phyloP scores from a whole-genome alignment of 495 filamentous ascomycete genomes.

The Penicillium angulare region DNA sequence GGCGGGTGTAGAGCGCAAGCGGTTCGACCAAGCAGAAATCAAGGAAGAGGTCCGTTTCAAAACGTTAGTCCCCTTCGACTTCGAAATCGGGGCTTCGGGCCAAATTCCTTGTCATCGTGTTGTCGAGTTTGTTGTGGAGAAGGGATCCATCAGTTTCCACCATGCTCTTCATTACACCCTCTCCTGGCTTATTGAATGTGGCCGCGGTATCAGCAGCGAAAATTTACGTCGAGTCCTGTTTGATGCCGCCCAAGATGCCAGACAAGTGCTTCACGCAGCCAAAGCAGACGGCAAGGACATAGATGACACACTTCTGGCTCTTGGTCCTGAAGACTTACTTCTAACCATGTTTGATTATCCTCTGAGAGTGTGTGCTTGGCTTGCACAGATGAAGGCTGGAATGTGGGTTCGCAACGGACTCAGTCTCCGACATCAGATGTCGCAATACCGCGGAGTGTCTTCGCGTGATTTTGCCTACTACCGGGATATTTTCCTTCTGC shows the following conservation, averaged over 20 bases:
- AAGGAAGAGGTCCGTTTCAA: slow-evolving; percentile 83
- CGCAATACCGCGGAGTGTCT: slow-evolving; percentile 82
- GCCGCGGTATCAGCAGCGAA: slow-evolving; percentile 66
- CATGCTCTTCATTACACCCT: slow-evolving; percentile 94
- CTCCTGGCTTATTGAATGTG: slow-evolving; percentile 95
- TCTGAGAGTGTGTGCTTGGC: slow-evolving; percentile 88
- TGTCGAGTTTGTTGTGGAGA: slow-evolving; percentile 83
- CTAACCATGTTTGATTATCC: slow-evolving; percentile 91
- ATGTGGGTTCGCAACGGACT: slow-evolving; percentile 99
- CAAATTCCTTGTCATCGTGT: slow-evolving; percentile 54
- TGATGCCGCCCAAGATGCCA: slow-evolving; percentile 48
- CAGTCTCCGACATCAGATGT: slow-evolving; percentile 90
- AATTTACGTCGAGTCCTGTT: slow-evolving; percentile 64
- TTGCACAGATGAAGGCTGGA: slow-evolving; percentile 94
- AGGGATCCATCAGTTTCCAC: slow-evolving; percentile 93
- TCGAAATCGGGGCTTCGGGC: slow-evolving; percentile 57
- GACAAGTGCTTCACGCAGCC: slow-evolving; percentile 21
- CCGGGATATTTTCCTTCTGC: slow-evolving; percentile 90
- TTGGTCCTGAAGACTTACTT: slow-evolving; percentile 69
- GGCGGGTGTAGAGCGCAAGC: slow-evolving; percentile 78
- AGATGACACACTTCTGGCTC: slow-evolving; percentile 21
- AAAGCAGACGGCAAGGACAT: slow-evolving; percentile 11
- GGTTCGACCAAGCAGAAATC: slow-evolving; percentile 86
- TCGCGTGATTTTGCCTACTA: slow-evolving; percentile 90
- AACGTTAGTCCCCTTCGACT: slow-evolving; percentile 70